Conservation (phyloP, 257 asterid genomes). For the Solanum medicagineum region DNA sequence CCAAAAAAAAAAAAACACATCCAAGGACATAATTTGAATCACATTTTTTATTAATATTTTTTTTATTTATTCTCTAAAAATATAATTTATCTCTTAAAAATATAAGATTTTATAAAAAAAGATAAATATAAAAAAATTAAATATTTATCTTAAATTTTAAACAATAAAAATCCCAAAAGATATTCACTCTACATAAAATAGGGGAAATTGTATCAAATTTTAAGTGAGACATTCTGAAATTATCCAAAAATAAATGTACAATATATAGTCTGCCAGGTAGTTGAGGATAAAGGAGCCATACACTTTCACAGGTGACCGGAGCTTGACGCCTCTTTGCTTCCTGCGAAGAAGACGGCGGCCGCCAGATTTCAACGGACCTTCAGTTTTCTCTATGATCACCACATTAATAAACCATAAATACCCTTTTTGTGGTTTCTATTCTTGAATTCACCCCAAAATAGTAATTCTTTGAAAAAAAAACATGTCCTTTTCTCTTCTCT, state of each 20-base stretch:
- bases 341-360: not conserved
- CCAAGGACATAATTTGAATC: too few relatives aligned
- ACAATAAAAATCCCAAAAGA: too few relatives aligned
- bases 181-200: too few relatives aligned
- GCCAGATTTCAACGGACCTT: not conserved
- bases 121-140: too few relatives aligned
- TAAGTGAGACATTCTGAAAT: not conserved
- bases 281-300: not conserved
- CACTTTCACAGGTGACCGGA: not conserved
- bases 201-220: not conserved
- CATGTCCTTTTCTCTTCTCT: conserved; percentile 37
- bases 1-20: too few relatives aligned
- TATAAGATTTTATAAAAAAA: too few relatives aligned
- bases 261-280: not conserved
- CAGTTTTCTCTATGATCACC: not conserved
- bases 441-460: not conserved
- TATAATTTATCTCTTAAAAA: too few relatives aligned
- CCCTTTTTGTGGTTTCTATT: not conserved
- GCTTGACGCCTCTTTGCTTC: not conserved
- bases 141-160: too few relatives aligned
- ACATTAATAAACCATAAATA: not conserved
- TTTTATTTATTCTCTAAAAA: too few relatives aligned
- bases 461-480: not conserved
- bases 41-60: too few relatives aligned
- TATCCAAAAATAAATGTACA: not conserved